phyloP scores from a whole-genome alignment of 305 asterid genomes.

The Coffea humblotiana region DNA sequence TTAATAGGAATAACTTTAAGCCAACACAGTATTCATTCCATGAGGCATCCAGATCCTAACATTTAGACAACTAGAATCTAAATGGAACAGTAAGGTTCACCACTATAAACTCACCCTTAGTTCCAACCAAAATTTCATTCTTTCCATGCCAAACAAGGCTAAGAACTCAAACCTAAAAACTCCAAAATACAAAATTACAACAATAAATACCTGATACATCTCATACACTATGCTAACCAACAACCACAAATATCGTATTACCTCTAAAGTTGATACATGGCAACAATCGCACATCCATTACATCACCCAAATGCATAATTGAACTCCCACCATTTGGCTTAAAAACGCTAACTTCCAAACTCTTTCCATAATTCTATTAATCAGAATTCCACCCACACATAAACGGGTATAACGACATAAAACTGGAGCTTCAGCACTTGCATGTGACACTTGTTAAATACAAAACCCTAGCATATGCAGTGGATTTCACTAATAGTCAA shows the following conservation, averaged over 20 bases:
- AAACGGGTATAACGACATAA: not conserved
- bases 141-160: not conserved
- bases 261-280: not conserved
- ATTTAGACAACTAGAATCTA: not conserved
- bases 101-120: not conserved
- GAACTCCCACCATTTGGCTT: not conserved
- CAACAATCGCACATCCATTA: not conserved
- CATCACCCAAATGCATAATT: not conserved
- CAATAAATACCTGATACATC: not conserved
- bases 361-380: not conserved
- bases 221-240: not conserved
- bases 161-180: not conserved
- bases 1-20: not conserved
- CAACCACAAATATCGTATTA: not conserved
- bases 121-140: not conserved
- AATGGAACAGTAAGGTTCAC: not conserved
- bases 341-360: not conserved
- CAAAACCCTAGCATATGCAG: not conserved
- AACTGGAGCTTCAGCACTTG: not conserved
- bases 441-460: not conserved
- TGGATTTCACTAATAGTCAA: not conserved
- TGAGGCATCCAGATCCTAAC: not conserved
- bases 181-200: not conserved
- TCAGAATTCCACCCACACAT: not conserved
- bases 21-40: not conserved